Conservation (phyloP, 768 basidiomycete species). For the Calvatia gigantea region DNA sequence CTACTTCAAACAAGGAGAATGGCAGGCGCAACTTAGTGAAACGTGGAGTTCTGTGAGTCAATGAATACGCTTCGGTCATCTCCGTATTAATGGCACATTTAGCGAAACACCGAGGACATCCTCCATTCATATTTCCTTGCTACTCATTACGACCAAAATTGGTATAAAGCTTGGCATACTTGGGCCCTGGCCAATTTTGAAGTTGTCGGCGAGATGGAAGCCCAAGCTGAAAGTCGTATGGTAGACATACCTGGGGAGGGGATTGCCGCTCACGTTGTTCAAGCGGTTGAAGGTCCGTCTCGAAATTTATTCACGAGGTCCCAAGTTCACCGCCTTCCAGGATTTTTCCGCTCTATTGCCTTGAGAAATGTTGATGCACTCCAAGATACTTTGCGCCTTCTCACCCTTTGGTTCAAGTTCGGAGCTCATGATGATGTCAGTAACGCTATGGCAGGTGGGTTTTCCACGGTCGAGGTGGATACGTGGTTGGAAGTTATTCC, state of each 20-base stretch:
- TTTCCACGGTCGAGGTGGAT: slow-evolving; percentile 88
- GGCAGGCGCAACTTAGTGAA: slow-evolving; percentile 83
- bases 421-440: slow-evolving; percentile 89
- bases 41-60: slow-evolving; percentile 73
- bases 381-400: slow-evolving; percentile 88
- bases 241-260: slow-evolving; percentile 57
- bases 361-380: slow-evolving; percentile 87
- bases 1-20: slow-evolving; percentile 94
- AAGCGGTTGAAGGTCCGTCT: slow-evolving; percentile 79
- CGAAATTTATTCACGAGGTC: neutral
- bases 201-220: slow-evolving; percentile 80
- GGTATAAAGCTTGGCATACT: slow-evolving; percentile 99
- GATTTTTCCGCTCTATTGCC: slow-evolving; percentile 94
- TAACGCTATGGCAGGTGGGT: slow-evolving; percentile 82
- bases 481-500: slow-evolving; percentile 99
- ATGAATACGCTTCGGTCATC: neutral
- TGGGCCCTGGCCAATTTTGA: slow-evolving; percentile 98
- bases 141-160: slow-evolving; percentile 88
- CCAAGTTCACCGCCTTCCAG: slow-evolving; percentile 32
- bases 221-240: slow-evolving; percentile 50
- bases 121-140: slow-evolving; percentile 82
- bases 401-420: slow-evolving; percentile 98
- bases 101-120: slow-evolving; percentile 82
- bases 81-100: neutral
- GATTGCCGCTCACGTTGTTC: slow-evolving; percentile 81